Conservation (phyloP, 768 basidiomycete genomes). For the Amanita exitialis region DNA sequence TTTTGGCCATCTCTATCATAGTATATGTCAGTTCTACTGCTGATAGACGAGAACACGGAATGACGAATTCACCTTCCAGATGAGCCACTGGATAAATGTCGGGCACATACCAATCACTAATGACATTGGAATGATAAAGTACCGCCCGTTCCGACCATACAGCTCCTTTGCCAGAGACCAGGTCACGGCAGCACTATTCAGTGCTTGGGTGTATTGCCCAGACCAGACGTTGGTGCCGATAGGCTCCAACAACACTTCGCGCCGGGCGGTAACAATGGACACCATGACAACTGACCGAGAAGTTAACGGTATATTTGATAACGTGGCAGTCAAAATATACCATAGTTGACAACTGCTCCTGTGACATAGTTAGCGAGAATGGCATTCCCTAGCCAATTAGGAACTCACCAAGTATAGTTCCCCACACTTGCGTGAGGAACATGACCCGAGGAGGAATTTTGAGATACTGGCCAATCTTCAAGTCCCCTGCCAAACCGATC, state of each 20-base stretch:
- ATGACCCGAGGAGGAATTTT: constrained; percentile 62
- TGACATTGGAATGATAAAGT: constrained; percentile 45
- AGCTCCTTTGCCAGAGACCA: constrained; percentile 55
- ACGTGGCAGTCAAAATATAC: constrained; percentile 12
- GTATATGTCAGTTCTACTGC: not conserved
- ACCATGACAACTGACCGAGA: constrained; percentile 44
- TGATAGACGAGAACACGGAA: too few species aligned
- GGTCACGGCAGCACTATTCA: constrained; percentile 51
- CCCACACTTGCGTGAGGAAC: constrained; percentile 58
- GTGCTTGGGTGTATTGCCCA: constrained; percentile 37
- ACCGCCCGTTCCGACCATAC: constrained; percentile 43
- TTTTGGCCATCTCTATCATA: constrained; percentile 34
- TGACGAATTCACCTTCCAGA: constrained; percentile 28
- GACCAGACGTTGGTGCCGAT: constrained; percentile 55
- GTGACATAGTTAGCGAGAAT: not conserved
- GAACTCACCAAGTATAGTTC: constrained; percentile 43
- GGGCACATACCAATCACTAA: constrained; percentile 44
- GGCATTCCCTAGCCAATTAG: too few species aligned
- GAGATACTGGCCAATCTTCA: constrained; percentile 66
- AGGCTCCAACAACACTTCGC: constrained; percentile 40
- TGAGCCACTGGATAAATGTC: constrained; percentile 43
- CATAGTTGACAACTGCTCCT: constrained; percentile 30
- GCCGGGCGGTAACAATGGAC: constrained; percentile 41
- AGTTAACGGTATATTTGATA: not conserved
- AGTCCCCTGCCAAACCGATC: constrained; percentile 40